phyloP scores from a whole-genome alignment of 345 rosid species.

The Salix suchowensis region DNA sequence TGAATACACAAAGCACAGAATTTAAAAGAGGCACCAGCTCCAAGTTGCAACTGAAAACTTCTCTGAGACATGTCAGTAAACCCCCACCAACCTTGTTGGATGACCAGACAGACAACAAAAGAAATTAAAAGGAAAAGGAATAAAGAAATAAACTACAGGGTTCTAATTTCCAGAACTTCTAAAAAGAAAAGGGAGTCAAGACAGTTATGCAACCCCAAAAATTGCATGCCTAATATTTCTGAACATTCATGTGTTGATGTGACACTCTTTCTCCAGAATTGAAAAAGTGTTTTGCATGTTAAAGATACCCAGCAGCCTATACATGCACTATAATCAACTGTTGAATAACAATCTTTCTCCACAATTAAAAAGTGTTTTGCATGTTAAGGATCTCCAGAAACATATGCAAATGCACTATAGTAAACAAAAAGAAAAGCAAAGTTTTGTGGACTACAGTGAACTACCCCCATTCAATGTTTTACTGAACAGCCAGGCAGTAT shows the following conservation, averaged over 20 bases:
- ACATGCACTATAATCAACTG: too few relatives aligned
- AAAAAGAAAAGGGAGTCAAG: neutral
- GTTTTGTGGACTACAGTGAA: slow-evolving; percentile 13
- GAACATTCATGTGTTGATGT: neutral
- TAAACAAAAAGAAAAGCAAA: neutral
- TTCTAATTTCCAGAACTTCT: neutral
- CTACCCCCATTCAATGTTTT: slow-evolving; percentile 30
- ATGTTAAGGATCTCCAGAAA: neutral
- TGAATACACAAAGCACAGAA: neutral
- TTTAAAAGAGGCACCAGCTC: neutral
- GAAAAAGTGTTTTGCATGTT: neutral
- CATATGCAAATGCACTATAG: neutral
- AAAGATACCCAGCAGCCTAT: neutral
- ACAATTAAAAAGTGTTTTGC: neutral
- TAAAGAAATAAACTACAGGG: neutral
- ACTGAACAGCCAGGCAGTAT: slow-evolving; percentile 29
- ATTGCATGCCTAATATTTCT: neutral
- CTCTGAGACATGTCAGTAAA: neutral
- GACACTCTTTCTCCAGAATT: neutral
- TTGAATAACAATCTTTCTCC: neutral
- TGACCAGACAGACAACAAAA: neutral
- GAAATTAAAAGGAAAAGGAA: neutral
- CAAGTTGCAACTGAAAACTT: neutral
- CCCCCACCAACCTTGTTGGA: neutral
- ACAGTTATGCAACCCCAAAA: neutral